A percentile compares a stretch with the other conserved stretches of the same genome.
Evolutionary conservation across 2,329 filamentous ascomycete species (phyloP).

Genomic region (Bimuria novae-zelandiae): DNA sequence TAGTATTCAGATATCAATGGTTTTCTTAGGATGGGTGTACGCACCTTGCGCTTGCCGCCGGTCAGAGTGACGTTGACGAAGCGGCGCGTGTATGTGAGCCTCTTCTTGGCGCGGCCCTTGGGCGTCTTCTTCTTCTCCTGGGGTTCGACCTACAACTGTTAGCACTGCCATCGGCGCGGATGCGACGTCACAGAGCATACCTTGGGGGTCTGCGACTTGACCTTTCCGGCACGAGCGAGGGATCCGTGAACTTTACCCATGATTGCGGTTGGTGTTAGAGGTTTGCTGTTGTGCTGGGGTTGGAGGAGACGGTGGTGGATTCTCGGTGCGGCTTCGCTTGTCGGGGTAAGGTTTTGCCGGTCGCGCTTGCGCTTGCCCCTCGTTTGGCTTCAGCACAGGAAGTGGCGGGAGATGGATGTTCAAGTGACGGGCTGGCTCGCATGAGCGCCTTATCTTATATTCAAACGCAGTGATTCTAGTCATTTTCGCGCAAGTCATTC

Average conservation of each 20-base stretch:
- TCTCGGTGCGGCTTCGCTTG: slow-evolving; percentile 8
- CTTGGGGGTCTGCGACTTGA: slow-evolving; percentile 63
- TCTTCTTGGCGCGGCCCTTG: slow-evolving; percentile 98
- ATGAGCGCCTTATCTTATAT: no score
- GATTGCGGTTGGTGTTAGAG: slow-evolving; percentile 45
- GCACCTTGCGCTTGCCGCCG: slow-evolving; percentile 97
- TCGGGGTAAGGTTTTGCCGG: slow-evolving; percentile 7
- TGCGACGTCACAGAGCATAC: slow-evolving; percentile 7
- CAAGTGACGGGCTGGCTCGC: background rate
- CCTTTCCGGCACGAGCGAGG: slow-evolving; percentile 94
- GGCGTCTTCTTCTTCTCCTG: slow-evolving; percentile 97
- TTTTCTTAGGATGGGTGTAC: slow-evolving; percentile 1
- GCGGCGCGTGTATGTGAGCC: slow-evolving; percentile 92
- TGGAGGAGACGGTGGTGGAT: background rate
- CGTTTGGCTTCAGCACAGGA: background rate
- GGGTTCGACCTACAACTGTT: slow-evolving; percentile 69
- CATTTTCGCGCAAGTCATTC: slow-evolving; percentile 6
- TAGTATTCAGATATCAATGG: no score
- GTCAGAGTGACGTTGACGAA: slow-evolving; percentile 98
- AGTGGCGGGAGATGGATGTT: slow-evolving; percentile 6
- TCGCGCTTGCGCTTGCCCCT: slow-evolving; percentile 5
- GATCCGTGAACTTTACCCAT: slow-evolving; percentile 96
- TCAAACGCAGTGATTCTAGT: no score
- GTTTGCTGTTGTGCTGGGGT: slow-evolving; percentile 9
- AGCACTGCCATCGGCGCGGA: slow-evolving; percentile 15